Evolutionary conservation across 2,329 filamentous ascomycete species (phyloP).

Genomic region (Epichloe scottii): DNA sequence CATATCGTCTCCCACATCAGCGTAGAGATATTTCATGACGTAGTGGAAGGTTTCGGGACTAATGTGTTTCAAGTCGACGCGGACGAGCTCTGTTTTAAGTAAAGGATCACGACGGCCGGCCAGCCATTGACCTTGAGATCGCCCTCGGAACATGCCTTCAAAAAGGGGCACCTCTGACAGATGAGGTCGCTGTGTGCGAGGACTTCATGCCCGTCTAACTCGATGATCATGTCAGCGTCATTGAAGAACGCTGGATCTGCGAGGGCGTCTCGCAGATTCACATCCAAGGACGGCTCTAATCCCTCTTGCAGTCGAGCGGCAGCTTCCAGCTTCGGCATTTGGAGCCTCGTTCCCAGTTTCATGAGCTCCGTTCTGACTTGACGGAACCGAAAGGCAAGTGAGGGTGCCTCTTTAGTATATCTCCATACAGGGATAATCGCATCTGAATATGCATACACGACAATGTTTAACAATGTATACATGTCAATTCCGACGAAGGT

Average conservation of each 20-base stretch:
- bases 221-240: constrained; percentile 66
- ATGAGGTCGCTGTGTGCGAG: constrained; percentile 66
- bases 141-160: constrained; percentile 76
- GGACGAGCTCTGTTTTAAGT: constrained; percentile 33
- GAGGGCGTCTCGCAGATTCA: constrained; percentile 60
- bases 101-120: constrained; percentile 46
- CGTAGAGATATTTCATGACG: constrained; percentile 71
- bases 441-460: constrained; percentile 73
- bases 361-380: constrained; percentile 78
- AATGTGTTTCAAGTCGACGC: constrained; percentile 75
- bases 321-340: constrained; percentile 59
- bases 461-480: constrained; percentile 65
- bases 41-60: constrained; percentile 60
- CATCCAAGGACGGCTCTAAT: constrained; percentile 49
- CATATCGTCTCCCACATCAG: constrained; percentile 65
- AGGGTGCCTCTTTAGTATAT: constrained; percentile 52
- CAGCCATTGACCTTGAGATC: constrained; percentile 76
- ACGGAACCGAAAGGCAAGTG: constrained; percentile 60
- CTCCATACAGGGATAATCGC: constrained; percentile 77
- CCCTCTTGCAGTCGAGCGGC: constrained; percentile 64
- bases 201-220: constrained; percentile 63
- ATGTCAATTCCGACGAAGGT: constrained; percentile 61
- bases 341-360: constrained; percentile 62
- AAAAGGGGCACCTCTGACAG: constrained; percentile 82
- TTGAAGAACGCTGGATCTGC: constrained; percentile 60